A percentile compares a stretch with the other conserved stretches of the same genome.
Evolutionary conservation across 2,329 filamentous ascomycete species (phyloP).

Genomic region (Aspergillus piperis): DNA sequence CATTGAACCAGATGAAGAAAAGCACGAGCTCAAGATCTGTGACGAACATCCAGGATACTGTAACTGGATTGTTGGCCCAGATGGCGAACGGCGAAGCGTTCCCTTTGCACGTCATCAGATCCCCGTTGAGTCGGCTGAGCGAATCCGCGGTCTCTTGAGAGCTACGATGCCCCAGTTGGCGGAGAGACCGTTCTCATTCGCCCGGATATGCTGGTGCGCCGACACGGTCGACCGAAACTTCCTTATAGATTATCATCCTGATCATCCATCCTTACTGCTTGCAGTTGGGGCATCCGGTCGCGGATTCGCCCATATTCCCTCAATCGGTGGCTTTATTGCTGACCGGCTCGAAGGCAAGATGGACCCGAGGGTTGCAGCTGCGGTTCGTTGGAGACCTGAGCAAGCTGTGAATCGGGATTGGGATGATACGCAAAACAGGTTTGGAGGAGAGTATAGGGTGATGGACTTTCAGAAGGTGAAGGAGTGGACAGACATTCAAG

Average conservation of each 20-base stretch:
- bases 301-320: conserved; percentile 49
- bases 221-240: conserved; percentile 58
- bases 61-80: conserved; percentile 43
- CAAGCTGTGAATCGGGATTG: conserved; percentile 48
- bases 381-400: conserved; percentile 55
- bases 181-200: conserved; percentile 52
- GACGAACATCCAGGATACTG: conserved; percentile 61
- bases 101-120: conserved; percentile 48
- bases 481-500: conserved; percentile 41
- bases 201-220: conserved; percentile 59
- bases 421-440: conserved; percentile 50
- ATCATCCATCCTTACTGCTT: conserved; percentile 44
- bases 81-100: conserved; percentile 28
- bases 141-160: conserved; percentile 51
- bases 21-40: conserved; percentile 42
- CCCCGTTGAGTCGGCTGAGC: conserved; percentile 50
- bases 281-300: conserved; percentile 32
- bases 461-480: conserved; percentile 50
- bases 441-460: conserved; percentile 50
- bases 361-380: conserved; percentile 42
- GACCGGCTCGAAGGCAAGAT: conserved; percentile 50
- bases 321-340: conserved; percentile 52
- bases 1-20: conserved; percentile 49
- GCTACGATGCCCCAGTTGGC: conserved; percentile 58
- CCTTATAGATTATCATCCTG: conserved; percentile 54